Evolutionary conservation across 306 rosid species (phyloP).

Genomic region (Urtica urens): DNA sequence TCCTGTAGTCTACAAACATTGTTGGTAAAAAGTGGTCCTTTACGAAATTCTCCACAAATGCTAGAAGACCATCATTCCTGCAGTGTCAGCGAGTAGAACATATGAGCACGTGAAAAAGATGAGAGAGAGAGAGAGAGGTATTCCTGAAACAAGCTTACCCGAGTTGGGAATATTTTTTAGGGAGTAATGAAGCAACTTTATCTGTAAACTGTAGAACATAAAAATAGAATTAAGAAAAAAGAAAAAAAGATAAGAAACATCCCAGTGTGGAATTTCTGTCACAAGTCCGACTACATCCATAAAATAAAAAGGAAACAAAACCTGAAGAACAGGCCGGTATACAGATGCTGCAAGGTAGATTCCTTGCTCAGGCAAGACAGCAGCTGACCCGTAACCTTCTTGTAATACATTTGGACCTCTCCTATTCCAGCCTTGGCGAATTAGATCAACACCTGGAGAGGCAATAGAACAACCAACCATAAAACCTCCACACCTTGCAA

Average conservation of each 20-base stretch:
- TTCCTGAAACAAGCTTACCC: slow-evolving; percentile 45
- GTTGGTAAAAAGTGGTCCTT: slow-evolving; percentile 97
- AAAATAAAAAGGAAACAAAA: slow-evolving; percentile 9
- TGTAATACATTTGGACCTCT: slow-evolving; percentile 71
- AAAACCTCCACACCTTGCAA: background rate
- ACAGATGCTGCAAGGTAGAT: slow-evolving; percentile 90
- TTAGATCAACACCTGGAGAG: slow-evolving; percentile 67
- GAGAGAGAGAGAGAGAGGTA: background rate
- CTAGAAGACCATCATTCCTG: slow-evolving; percentile 91
- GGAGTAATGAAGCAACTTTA: slow-evolving; percentile 82
- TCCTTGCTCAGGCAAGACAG: slow-evolving; percentile 97
- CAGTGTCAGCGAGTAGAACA: slow-evolving; percentile 30
- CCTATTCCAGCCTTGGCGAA: slow-evolving; percentile 97
- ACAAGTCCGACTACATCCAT: background rate
- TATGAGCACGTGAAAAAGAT: background rate
- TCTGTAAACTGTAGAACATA: slow-evolving; percentile 72
- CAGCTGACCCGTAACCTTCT: slow-evolving; percentile 98
- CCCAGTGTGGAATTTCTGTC: background rate
- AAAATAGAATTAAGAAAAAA: slow-evolving; percentile 19
- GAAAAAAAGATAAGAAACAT: background rate
- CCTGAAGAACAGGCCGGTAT: slow-evolving; percentile 97
- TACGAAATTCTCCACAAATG: slow-evolving; percentile 96
- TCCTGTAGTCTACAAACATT: slow-evolving; percentile 97
- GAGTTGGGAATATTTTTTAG: slow-evolving; percentile 71
- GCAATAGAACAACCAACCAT: slow-evolving; percentile 6